Evolutionary conservation across 805 yeast genomes (phyloP).

Genomic region (Saturnispora diversa): DNA sequence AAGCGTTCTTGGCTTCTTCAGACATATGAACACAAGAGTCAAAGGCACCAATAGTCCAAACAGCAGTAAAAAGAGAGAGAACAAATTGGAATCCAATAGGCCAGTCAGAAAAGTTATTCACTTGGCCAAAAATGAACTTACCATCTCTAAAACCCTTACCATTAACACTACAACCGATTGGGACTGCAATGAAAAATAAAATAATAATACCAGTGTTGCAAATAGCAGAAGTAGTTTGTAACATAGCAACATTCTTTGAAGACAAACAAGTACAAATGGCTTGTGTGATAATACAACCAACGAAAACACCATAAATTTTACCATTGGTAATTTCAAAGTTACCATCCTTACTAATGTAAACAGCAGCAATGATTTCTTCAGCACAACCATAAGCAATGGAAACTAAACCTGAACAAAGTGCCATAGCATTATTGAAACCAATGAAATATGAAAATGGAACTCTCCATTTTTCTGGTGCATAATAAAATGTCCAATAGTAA

Average conservation of each 20-base stretch:
- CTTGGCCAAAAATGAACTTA: slow-evolving; percentile 45
- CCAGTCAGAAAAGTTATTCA: slow-evolving; percentile 51
- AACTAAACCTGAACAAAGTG: slow-evolving; percentile 56
- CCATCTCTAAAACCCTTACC: slow-evolving; percentile 38
- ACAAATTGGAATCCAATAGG: slow-evolving; percentile 53
- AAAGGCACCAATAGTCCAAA: slow-evolving; percentile 69
- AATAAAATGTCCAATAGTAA: slow-evolving; percentile 57
- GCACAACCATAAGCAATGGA: slow-evolving; percentile 54
- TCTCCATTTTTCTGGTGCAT: slow-evolving; percentile 48
- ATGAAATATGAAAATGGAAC: slow-evolving; percentile 53
- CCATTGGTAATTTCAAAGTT: slow-evolving; percentile 38
- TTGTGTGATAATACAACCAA: slow-evolving; percentile 42
- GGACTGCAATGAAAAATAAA: slow-evolving; percentile 47
- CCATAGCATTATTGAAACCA: slow-evolving; percentile 58
- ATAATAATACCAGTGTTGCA: slow-evolving; percentile 42
- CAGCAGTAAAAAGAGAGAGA: slow-evolving; percentile 50
- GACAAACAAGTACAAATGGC: slow-evolving; percentile 46
- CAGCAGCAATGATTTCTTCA: slow-evolving; percentile 46
- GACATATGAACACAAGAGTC: slow-evolving; percentile 69
- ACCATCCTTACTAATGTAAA: slow-evolving; percentile 32
- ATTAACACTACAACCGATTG: slow-evolving; percentile 44
- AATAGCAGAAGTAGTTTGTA: slow-evolving; percentile 43
- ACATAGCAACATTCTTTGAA: slow-evolving; percentile 44
- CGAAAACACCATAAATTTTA: slow-evolving; percentile 43
- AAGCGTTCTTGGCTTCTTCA: slow-evolving; percentile 61